Percentiles rank a stretch among this genome's conserved stretches.
Evolutionary conservation across 495 filamentous ascomycete genomes (phyloP).

Genomic region (Podospora anserina): DNA sequence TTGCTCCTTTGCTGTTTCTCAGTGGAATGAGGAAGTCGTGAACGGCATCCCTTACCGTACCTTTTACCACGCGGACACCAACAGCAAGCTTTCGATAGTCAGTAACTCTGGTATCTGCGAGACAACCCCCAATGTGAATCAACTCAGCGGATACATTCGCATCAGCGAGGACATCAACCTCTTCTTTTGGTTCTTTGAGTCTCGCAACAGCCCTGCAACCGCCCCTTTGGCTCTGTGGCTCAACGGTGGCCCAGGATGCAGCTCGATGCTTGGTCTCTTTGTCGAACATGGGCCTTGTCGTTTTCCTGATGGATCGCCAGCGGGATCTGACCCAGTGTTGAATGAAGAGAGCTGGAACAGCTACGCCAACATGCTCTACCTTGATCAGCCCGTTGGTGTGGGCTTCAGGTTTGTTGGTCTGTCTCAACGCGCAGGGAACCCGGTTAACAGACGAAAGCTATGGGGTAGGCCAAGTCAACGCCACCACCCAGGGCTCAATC

Average conservation of each 20-base stretch:
- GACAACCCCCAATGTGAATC: slow-evolving; percentile 53
- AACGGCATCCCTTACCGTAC: slow-evolving; percentile 31
- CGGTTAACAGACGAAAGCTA: not conserved
- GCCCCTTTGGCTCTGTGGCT: slow-evolving; percentile 55
- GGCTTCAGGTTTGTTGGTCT: slow-evolving; percentile 43
- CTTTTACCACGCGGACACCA: slow-evolving; percentile 53
- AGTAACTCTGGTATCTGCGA: slow-evolving; percentile 57
- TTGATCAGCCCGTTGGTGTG: slow-evolving; percentile 54
- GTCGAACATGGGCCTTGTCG: slow-evolving; percentile 60
- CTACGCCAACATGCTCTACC: slow-evolving; percentile 33
- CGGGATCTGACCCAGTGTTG: slow-evolving; percentile 36
- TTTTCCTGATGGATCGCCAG: slow-evolving; percentile 52
- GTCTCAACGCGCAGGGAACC: not conserved
- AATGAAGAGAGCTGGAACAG: slow-evolving; percentile 62
- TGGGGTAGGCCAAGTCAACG: not conserved
- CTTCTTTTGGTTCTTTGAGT: slow-evolving; percentile 56
- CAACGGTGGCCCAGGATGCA: slow-evolving; percentile 59
- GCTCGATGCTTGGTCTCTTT: slow-evolving; percentile 60
- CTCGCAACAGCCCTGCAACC: slow-evolving; percentile 46
- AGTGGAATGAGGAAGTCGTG: not conserved
- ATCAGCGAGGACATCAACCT: slow-evolving; percentile 52
- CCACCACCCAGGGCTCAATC: not conserved
- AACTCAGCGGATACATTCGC: slow-evolving; percentile 56
- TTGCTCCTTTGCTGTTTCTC: not conserved
- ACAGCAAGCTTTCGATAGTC: slow-evolving; percentile 47